Evolutionary conservation across 148 eudicot genomes (phyloP).

Genomic region (Persicaria maculosa): DNA sequence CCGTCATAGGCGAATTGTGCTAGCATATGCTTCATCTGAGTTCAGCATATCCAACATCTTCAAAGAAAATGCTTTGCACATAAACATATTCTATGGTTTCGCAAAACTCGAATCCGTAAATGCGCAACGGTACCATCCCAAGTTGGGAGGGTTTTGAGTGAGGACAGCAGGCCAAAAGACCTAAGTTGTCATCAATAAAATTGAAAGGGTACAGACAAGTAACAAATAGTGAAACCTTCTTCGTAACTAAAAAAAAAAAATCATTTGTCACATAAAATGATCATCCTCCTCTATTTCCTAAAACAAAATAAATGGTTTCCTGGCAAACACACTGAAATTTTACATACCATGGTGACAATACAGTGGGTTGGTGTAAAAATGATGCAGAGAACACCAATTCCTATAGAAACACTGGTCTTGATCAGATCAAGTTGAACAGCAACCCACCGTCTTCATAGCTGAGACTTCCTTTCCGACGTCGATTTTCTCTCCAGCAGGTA

Average conservation of each 20-base stretch:
- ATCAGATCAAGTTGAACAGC: conserved; percentile 40
- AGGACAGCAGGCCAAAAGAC: neutral
- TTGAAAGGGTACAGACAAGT: neutral
- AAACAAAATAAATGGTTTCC: conserved; percentile 1
- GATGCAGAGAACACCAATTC: conserved; percentile 15
- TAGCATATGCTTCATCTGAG: conserved; percentile 7
- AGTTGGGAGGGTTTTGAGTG: no score
- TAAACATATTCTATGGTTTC: neutral
- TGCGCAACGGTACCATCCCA: no score
- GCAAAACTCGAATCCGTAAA: neutral
- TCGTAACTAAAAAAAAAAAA: neutral
- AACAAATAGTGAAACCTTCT: neutral
- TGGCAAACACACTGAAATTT: conserved; percentile 18
- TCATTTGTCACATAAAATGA: neutral
- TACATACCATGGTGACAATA: conserved; percentile 23
- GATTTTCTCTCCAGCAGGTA: conserved; percentile 56
- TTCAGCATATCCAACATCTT: conserved; percentile 11
- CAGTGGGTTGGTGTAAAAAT: neutral
- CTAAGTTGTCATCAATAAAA: neutral
- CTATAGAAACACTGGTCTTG: neutral
- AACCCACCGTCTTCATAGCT: conserved; percentile 51
- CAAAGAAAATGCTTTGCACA: neutral
- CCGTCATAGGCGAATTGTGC: neutral
- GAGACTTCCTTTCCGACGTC: conserved; percentile 65
- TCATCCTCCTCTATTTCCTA: conserved; percentile 17